Percentiles rank a stretch among this genome's conserved stretches.
Evolutionary conservation across 257 asterid genomes (phyloP).

Genomic region (Fraxinus cuspidata): DNA sequence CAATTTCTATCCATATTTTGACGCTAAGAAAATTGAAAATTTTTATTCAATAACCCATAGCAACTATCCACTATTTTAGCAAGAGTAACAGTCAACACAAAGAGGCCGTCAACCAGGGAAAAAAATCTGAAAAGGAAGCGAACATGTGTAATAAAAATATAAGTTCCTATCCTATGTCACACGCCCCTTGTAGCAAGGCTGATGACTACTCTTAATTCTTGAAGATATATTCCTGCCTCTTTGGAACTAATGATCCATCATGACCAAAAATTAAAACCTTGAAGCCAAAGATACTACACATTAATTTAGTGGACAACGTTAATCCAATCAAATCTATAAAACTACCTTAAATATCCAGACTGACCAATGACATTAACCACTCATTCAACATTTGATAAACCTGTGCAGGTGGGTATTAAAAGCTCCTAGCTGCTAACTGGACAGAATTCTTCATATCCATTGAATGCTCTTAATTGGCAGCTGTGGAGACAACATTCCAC

Average conservation of each 20-base stretch:
- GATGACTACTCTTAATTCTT: not conserved
- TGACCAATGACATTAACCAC: not conserved
- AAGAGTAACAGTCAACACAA: not conserved
- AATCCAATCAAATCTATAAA: not conserved
- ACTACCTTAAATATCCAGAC: not conserved
- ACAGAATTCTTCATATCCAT: not conserved
- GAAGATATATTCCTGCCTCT: not conserved
- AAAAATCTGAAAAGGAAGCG: not conserved
- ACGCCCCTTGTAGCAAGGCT: not conserved
- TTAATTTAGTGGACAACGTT: not conserved
- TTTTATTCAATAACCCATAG: not conserved
- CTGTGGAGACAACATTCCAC: not conserved
- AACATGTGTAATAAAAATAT: not conserved
- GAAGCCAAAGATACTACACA: not conserved
- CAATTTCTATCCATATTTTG: not conserved
- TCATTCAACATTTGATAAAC: not conserved
- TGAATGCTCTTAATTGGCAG: not conserved
- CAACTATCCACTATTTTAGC: not conserved
- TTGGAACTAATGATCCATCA: not conserved
- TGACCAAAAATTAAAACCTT: too few species aligned
- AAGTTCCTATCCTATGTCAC: not conserved
- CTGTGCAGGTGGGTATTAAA: not conserved
- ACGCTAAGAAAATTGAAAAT: not conserved
- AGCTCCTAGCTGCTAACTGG: not conserved
- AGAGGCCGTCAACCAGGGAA: not conserved